Conservation (phyloP, 1,139 yeast genomes). For the Pichia sp. region DNA sequence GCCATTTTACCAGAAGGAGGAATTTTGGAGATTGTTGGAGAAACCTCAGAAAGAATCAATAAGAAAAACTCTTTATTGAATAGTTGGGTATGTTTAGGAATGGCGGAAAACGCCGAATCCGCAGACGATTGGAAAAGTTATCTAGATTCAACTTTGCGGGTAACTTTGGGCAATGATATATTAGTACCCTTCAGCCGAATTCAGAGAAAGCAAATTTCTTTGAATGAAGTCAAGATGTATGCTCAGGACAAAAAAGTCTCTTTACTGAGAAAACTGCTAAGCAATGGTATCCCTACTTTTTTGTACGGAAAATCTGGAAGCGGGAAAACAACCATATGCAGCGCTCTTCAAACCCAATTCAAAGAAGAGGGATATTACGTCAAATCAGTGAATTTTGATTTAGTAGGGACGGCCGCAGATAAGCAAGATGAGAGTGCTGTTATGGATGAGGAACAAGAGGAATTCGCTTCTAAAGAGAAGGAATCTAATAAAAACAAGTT, state of each 20-base stretch:
- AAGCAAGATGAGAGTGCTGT: neutral
- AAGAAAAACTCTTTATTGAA: neutral
- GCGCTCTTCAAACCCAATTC: slow-evolving; percentile 34
- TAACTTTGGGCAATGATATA: slow-evolving; percentile 35
- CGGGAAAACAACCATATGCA: slow-evolving; percentile 60
- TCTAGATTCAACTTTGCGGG: neutral
- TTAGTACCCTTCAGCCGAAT: slow-evolving; percentile 44
- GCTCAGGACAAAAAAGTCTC: slow-evolving; percentile 47
- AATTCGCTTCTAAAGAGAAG: neutral
- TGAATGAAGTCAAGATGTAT: slow-evolving; percentile 29
- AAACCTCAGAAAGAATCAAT: slow-evolving; percentile 11
- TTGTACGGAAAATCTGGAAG: slow-evolving; percentile 73
- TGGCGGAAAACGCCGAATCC: neutral
- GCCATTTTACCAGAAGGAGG: slow-evolving; percentile 55
- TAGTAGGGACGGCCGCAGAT: slow-evolving; percentile 29
- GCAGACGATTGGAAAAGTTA: slow-evolving; percentile 8
- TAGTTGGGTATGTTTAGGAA: slow-evolving; percentile 1
- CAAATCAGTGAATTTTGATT: slow-evolving; percentile 16
- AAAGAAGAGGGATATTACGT: slow-evolving; percentile 33
- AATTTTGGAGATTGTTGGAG: slow-evolving; percentile 28
- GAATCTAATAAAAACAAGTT: slow-evolving; percentile 36
- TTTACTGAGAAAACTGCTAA: slow-evolving; percentile 36
- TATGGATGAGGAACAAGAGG: neutral
- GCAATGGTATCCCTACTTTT: slow-evolving; percentile 47
- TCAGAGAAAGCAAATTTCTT: slow-evolving; percentile 13